phyloP scores from a whole-genome alignment of 106 monocot genomes.

The Dioscorea dumetorum region DNA sequence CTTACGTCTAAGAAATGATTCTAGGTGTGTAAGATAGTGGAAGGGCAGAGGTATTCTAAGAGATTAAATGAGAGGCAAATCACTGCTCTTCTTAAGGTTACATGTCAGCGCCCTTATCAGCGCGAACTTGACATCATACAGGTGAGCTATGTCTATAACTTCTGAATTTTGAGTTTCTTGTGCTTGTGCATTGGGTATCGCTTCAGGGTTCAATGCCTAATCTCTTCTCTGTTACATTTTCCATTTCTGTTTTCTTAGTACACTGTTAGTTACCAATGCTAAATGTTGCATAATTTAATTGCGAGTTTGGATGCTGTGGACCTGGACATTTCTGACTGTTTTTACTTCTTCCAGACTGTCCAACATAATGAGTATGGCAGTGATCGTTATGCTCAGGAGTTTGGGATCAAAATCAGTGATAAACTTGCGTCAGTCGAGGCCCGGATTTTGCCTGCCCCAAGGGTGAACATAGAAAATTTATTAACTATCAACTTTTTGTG shows the following conservation, averaged over 20 bases:
- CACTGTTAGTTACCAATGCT: too few relatives aligned
- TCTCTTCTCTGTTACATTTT: too few relatives aligned
- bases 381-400: conserved; percentile 85
- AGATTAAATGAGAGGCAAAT: conserved; percentile 94
- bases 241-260: too few relatives aligned
- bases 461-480: conserved; percentile 31
- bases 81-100: conserved; percentile 79
- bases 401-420: conserved; percentile 86
- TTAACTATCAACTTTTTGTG: background rate
- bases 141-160: conserved; percentile 21
- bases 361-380: conserved; percentile 71
- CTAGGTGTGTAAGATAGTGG: conserved; percentile 95
- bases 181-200: too few relatives aligned
- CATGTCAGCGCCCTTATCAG: conserved; percentile 79
- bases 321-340: background rate
- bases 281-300: too few relatives aligned
- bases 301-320: too few relatives aligned
- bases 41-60: conserved; percentile 94
- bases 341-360: conserved; percentile 51
- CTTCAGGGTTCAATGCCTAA: too few relatives aligned
- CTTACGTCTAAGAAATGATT: background rate
- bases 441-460: conserved; percentile 79
- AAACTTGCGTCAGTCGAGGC: conserved; percentile 91
- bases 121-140: conserved; percentile 69
- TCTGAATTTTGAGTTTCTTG: too few relatives aligned